Percentiles rank a stretch among this genome's conserved stretches.
These are phyloP conservation scores for Zoysia matrella DNA, from an alignment of 202 grass and related monocot genomes.

Conservation along the genomic window DNA sequence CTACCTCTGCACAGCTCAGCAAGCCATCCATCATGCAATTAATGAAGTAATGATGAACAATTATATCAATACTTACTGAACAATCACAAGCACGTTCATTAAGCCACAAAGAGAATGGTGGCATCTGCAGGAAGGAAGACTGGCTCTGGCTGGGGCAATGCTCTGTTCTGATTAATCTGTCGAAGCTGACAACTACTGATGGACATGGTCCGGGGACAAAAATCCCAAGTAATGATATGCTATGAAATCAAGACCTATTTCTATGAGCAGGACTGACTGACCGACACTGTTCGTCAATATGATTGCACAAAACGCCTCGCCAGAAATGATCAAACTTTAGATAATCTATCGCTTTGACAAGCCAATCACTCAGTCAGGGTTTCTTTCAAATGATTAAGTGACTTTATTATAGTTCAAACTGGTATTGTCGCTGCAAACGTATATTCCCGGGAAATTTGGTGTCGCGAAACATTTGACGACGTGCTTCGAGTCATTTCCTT, in stretches of 20 bases:
- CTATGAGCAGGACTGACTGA: conserved; percentile 5
- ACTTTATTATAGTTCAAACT: conserved; percentile 1
- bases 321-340: background rate
- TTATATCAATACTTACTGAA: conserved; percentile 4
- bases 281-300: conserved; percentile 27
- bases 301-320: background rate
- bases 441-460: background rate
- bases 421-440: conserved; percentile 11
- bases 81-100: background rate
- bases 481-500: background rate
- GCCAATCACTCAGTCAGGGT: background rate
- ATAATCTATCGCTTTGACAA: background rate
- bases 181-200: background rate
- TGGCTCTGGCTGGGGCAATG: too few relatives aligned
- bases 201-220: background rate
- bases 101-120: background rate
- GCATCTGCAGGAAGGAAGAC: too few relatives aligned
- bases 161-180: too few relatives aligned
- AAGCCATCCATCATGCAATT: conserved; percentile 4
- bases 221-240: background rate
- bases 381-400: background rate
- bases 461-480: background rate
- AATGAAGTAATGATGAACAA: conserved; percentile 7
- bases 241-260: background rate
- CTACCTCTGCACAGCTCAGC: background rate